Conservation (phyloP, 2,329 filamentous ascomycete genomes). For the Curvularia hawaiiensis region DNA sequence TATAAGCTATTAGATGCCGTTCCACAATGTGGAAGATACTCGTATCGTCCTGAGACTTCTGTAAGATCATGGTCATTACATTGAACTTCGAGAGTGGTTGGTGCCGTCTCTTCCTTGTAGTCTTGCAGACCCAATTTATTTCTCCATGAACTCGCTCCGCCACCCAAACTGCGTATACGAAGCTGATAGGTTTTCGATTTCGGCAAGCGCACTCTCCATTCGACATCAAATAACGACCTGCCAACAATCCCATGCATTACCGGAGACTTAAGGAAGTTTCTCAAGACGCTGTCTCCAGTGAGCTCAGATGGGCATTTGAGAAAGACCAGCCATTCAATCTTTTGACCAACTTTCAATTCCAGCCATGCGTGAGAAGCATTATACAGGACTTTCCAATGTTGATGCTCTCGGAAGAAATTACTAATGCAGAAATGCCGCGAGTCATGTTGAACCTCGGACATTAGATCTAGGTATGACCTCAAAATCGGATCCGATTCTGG, state of each 20-base stretch:
- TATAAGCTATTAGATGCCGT: conserved; percentile 62
- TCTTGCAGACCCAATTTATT: conserved; percentile 44
- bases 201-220: conserved; percentile 37
- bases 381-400: conserved; percentile 52
- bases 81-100: conserved; percentile 51
- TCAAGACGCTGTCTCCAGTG: conserved; percentile 47
- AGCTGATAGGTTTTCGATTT: conserved; percentile 14
- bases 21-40: conserved; percentile 60
- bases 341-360: conserved; percentile 48
- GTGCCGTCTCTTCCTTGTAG: conserved; percentile 52
- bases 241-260: conserved; percentile 26
- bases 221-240: conserved; percentile 17
- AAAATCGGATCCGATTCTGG: background rate
- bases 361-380: conserved; percentile 47
- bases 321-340: conserved; percentile 53
- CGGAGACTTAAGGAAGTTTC: conserved; percentile 47
- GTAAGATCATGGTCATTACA: conserved; percentile 27
- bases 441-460: conserved; percentile 17
- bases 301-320: conserved; percentile 49
- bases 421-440: conserved; percentile 21
- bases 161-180: conserved; percentile 23
- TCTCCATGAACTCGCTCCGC: conserved; percentile 44
- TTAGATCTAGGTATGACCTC: conserved; percentile 12
- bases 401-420: conserved; percentile 30
- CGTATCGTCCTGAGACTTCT: conserved; percentile 58